Base-by-base conservation (phyloP, 1,139 yeast genomes). In the Scheffersomyces parashehatae region DNA sequence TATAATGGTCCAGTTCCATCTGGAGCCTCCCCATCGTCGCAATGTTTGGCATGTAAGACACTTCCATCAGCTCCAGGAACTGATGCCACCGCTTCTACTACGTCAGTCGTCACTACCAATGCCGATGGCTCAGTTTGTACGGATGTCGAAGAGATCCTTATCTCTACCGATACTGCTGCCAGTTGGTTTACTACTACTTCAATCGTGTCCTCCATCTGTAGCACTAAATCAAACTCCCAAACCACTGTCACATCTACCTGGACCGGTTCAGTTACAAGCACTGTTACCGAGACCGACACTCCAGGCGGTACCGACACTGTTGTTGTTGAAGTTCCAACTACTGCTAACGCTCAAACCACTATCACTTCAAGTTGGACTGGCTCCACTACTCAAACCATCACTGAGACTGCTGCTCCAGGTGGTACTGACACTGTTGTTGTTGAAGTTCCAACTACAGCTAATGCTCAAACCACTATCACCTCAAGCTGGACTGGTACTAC, bases 1-100 rank as follows among this genome's bases (percentile, higher is more conserved):
- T 61, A 61, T 44, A 44, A 37, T 35, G 61, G 58, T 11, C 39
- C 49, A 8, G 32, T 35, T 10, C 49, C 49, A 20, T 16, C 20
- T 16, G 35, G 35, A 26, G 37, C 41, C 4, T n/a, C 36, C 4
- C 29, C 13, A 12, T 16, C 37, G 10, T 37, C 55, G n/a, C 43
- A 41, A 13, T 59, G 62, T 47, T 37, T 14, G 12, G 35, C 49
- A 10, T 55, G 58, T 45, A 47, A 44, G 35, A 47, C 14, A 30
- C 14, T 13, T 15, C 33, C 33, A 11, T 6, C 33, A 13, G 33
- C 33, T 11, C 31, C 40, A 26, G 24, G 35, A 5, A 24, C 45
- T 8, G 20, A 41, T 13, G 32, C 50, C 11, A 34, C 41, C 32
- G 10, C 13, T 37, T 28, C 31, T 40, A 43, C 24, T 5, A 15